Conservation (phyloP, 345 rosid species). For the Camelina laxa region DNA sequence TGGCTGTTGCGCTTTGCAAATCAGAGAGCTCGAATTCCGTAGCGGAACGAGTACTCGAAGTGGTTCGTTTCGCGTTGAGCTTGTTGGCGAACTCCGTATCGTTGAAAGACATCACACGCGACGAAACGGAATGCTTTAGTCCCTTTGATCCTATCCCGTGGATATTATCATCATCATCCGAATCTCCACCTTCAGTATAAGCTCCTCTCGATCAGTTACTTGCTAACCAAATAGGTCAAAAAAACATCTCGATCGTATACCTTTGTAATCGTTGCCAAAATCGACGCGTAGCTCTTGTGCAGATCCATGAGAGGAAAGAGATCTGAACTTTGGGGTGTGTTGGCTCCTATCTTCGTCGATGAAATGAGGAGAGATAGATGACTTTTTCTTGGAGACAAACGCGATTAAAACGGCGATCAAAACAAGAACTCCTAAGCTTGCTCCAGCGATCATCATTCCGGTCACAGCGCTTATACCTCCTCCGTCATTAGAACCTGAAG, state of each 20-base stretch:
- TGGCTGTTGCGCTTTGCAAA: conserved; percentile 67
- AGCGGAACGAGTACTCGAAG: conserved; percentile 51
- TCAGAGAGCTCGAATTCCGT: conserved; percentile 63
- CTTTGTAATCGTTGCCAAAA: conserved; percentile 49
- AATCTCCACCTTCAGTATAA: conserved; percentile 53
- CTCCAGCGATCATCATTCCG: conserved; percentile 54
- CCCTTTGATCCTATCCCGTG: conserved; percentile 58
- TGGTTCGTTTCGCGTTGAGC: conserved; percentile 62
- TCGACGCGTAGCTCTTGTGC: conserved; percentile 46
- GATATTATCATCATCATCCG: conserved; percentile 46
- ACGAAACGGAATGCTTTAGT: conserved; percentile 51
- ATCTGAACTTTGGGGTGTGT: conserved; percentile 34
- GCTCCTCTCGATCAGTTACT: conserved; percentile 6
- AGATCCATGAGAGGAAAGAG: conserved; percentile 52
- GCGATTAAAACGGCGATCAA: conserved; percentile 47
- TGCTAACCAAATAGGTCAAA: conserved; percentile 6
- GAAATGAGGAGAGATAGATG: conserved; percentile 67
- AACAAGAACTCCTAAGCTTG: conserved; percentile 59
- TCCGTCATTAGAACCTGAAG: conserved; percentile 19
- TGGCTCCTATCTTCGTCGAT: conserved; percentile 69
- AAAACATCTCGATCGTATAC: conserved; percentile 39
- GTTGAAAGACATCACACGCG: conserved; percentile 52
- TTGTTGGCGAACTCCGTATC: conserved; percentile 61
- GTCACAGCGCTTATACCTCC: conserved; percentile 40
- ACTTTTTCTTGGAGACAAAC: conserved; percentile 51